Base-by-base conservation (phyloP, 1,139 yeast genomes). In the Zygoascus sp. region DNA sequence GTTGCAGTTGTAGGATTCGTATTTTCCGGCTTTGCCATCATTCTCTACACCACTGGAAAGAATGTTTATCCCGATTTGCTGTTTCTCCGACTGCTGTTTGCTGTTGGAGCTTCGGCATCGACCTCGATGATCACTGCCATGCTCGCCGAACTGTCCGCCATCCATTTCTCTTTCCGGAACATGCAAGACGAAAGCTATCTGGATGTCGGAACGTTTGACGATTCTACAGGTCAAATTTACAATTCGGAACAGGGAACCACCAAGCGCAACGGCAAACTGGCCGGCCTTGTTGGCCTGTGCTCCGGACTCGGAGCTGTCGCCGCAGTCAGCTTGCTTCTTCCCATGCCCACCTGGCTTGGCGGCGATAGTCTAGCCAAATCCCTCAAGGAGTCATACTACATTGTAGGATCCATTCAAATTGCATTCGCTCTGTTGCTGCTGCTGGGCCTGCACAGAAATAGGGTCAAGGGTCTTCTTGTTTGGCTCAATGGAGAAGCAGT, bases 291-390 rank as follows among this genome's bases (percentile, higher is more conserved):
- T 42, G 90, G 90, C 0, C 61, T 81, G 3, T 67, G 76, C 42
- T 72, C 85, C 10, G 90, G 90, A 0, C 57, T 80, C 10, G 92
- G 92, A 34, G 92, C 90, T 0, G 73, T 51, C 48, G 48, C 61
- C 50, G 79, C 63, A 79, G 90, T 61, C 81, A 87, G 60, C 72
- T 75, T 64, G 76, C 79, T 66, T 83, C 88, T 64, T 64, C 85
- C 90, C 59, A 81, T 86, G 80, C 72, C 87, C 32, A 79, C 88
- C 47, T 61, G 73, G 32, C 50, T 66, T 15, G 51, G 56, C n/a
- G n/a, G n/a, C 15, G 59, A 60, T 34, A 67, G 74, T 6, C 68
- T 75, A 4, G 62, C 60, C 2, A 75, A 81, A 1, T 45, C 50
- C 10, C 60, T 83, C 44, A 68, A 69, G 52, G 53, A 62, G 15